Percentiles rank a stretch among this genome's conserved stretches.
Conservation (phyloP, 305 asterid species). For the Andrographis paniculata region DNA sequence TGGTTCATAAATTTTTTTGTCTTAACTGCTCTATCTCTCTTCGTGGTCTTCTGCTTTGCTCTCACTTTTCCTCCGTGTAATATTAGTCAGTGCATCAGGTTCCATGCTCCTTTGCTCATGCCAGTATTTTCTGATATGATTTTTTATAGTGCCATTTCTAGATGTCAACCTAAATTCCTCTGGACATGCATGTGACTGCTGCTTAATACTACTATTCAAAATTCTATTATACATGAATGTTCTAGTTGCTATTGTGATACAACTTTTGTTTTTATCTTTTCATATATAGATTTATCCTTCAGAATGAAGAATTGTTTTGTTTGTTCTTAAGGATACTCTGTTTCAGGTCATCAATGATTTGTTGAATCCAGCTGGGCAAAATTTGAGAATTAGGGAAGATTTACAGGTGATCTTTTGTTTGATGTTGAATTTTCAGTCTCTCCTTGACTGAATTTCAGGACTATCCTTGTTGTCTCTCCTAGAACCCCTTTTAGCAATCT, state of each 20-base stretch:
- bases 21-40: no score
- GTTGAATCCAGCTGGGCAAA: conserved; percentile 99
- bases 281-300: conserved; percentile 8
- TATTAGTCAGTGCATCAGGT: conserved; percentile 9
- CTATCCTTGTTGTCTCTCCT: conserved; percentile 5
- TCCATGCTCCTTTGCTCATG: conserved; percentile 13
- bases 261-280: conserved; percentile 8
- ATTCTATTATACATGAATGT: not conserved
- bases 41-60: not conserved
- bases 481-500: conserved; percentile 11
- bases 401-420: conserved; percentile 55
- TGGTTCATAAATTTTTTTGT: no score
- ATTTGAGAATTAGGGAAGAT: conserved; percentile 93
- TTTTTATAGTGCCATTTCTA: not conserved
- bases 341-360: conserved; percentile 96
- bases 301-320: conserved; percentile 7
- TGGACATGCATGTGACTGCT: not conserved
- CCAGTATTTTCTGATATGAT: conserved; percentile 2
- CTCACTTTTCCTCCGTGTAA: not conserved
- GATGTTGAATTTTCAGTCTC: conserved; percentile 1
- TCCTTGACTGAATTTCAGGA: conserved; percentile 8
- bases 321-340: conserved; percentile 18
- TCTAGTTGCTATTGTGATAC: conserved; percentile 2
- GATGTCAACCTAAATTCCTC: not conserved
- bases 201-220: not conserved